Evolutionary conservation across 176 grass and related monocot species (phyloP).

Genomic region (Microstegium vimineum): DNA sequence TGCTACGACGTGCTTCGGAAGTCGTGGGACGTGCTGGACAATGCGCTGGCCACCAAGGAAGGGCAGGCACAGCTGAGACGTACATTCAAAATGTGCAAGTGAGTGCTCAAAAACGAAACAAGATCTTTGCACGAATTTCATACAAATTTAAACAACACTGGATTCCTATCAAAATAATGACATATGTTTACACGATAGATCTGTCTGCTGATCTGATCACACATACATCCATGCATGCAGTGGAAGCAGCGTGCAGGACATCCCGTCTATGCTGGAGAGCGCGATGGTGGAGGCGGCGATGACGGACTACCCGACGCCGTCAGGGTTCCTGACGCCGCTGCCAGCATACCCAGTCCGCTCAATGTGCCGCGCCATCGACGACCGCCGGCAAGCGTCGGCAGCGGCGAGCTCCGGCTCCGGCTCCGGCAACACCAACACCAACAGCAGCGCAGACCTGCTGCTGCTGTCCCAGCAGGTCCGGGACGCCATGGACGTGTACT

Average conservation of each 20-base stretch:
- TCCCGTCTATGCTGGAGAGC: background rate
- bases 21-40: conserved; percentile 37
- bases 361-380: conserved; percentile 62
- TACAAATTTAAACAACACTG: background rate
- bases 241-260: background rate
- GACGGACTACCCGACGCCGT: conserved; percentile 58
- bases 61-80: conserved; percentile 21
- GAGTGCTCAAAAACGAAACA: background rate
- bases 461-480: conserved; percentile 21
- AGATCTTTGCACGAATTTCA: background rate
- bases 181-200: no score
- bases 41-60: background rate
- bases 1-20: conserved; percentile 44
- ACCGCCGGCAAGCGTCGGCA: background rate
- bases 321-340: conserved; percentile 44
- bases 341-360: conserved; percentile 42
- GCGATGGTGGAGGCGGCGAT: conserved; percentile 40
- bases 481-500: conserved; percentile 46
- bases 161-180: background rate
- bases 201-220: no score
- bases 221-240: background rate
- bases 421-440: background rate
- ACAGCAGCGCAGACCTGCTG: background rate
- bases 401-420: background rate
- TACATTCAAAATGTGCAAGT: conserved; percentile 55